phyloP scores from a whole-genome alignment of 2,329 filamentous ascomycete species.

The Nothomitra cinnamomea region DNA sequence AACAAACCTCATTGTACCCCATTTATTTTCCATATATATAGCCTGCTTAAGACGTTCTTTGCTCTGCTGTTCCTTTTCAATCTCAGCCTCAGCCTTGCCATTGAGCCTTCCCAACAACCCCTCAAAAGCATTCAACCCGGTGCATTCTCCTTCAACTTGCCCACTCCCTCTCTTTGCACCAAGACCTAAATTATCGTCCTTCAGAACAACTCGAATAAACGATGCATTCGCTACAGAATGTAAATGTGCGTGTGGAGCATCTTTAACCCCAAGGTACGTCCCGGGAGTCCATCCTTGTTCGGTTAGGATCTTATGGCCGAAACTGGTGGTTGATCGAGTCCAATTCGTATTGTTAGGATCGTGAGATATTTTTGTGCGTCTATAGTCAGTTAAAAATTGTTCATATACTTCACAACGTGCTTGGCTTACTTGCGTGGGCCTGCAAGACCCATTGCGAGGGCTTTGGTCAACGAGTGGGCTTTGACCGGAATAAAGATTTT shows the following conservation, averaged over 20 bases:
- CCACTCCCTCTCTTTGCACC: conserved; percentile 63
- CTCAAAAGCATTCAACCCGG: conserved; percentile 74
- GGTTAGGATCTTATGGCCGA: conserved; percentile 78
- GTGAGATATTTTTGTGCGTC: conserved; percentile 56
- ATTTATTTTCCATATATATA: conserved; percentile 57
- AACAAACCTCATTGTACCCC: conserved; percentile 72
- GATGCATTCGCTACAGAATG: conserved; percentile 69
- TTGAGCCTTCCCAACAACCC: conserved; percentile 78
- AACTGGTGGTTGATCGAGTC: conserved; percentile 64
- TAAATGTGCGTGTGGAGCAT: conserved; percentile 56
- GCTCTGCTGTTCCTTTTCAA: conserved; percentile 52
- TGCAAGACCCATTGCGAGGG: conserved; percentile 48
- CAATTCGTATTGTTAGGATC: conserved; percentile 96
- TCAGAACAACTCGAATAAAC: conserved; percentile 69
- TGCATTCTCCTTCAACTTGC: conserved; percentile 49
- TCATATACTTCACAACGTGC: conserved; percentile 10
- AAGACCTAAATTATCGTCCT: conserved; percentile 81
- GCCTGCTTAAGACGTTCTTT: conserved; percentile 55
- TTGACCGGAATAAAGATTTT: neutral
- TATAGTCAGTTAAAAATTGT: conserved; percentile 15
- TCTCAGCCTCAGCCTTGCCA: conserved; percentile 59
- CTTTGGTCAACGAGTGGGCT: neutral
- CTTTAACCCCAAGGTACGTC: conserved; percentile 58
- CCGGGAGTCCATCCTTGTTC: conserved; percentile 86
- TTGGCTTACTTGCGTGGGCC: conserved; percentile 44